phyloP scores from a whole-genome alignment of 441 rosid genomes.

The Gossypium aridum region DNA sequence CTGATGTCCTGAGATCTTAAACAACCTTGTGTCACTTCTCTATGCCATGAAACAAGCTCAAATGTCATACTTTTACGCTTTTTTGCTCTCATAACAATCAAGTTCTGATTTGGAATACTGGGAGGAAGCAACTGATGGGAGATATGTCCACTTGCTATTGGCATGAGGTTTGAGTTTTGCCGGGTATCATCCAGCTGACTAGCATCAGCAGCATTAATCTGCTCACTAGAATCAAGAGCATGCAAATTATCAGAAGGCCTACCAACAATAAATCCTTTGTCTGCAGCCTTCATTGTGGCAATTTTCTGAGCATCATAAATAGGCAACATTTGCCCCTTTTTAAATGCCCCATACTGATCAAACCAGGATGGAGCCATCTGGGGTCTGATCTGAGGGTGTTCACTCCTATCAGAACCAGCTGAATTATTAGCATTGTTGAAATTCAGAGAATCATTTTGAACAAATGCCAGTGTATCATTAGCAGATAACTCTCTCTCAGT shows the following conservation, averaged over 20 bases:
- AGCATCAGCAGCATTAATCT: conserved; percentile 25
- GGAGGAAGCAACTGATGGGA: conserved; percentile 31
- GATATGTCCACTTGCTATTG: conserved; percentile 31
- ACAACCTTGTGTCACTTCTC: conserved; percentile 43
- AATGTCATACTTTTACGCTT: conserved; percentile 63
- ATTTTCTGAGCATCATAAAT: conserved; percentile 32
- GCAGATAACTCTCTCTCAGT: conserved; percentile 24
- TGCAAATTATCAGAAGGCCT: conserved; percentile 38
- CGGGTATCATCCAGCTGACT: conserved; percentile 23
- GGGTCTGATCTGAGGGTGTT: conserved; percentile 51
- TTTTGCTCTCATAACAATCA: conserved; percentile 33
- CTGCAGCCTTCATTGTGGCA: conserved; percentile 30
- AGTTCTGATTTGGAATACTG: conserved; percentile 26
- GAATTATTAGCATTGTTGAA: conserved; percentile 22
- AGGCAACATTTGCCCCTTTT: conserved; percentile 53
- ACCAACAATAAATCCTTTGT: conserved; percentile 32
- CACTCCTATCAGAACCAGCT: conserved; percentile 29
- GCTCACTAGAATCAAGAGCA: conserved; percentile 29
- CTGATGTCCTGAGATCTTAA: conserved; percentile 49
- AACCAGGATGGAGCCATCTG: conserved; percentile 82
- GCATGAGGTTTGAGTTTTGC: conserved; percentile 23
- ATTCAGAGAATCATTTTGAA: conserved; percentile 32
- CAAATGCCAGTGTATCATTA: conserved; percentile 26
- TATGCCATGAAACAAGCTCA: conserved; percentile 66
- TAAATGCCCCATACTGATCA: conserved; percentile 56